Evolutionary conservation across 2,329 filamentous ascomycete species (phyloP).

Genomic region (Nigrospora oryzae): DNA sequence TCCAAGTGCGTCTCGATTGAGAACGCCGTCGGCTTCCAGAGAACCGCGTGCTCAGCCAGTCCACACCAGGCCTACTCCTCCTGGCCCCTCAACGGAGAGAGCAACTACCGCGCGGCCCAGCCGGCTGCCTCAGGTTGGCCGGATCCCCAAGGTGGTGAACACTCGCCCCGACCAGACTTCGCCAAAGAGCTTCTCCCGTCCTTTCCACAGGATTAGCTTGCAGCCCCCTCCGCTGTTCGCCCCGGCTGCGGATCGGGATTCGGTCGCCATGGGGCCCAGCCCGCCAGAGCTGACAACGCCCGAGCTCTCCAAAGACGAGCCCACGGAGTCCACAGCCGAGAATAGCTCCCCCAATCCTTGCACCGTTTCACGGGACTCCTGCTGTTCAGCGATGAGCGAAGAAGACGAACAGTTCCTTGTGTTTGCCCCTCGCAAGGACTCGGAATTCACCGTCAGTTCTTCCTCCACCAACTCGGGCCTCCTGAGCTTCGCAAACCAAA

Average conservation of each 20-base stretch:
- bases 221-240: slow-evolving; percentile 23
- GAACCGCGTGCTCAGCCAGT: background rate
- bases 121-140: slow-evolving; percentile 71
- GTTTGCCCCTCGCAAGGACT: slow-evolving; percentile 67
- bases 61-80: background rate
- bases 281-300: slow-evolving; percentile 31
- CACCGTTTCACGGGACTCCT: slow-evolving; percentile 16
- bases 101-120: slow-evolving; percentile 35
- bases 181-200: slow-evolving; percentile 76
- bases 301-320: slow-evolving; percentile 26
- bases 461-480: slow-evolving; percentile 62
- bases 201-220: slow-evolving; percentile 55
- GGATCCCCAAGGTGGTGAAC: slow-evolving; percentile 76
- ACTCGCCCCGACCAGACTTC: slow-evolving; percentile 58
- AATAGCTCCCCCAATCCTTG: slow-evolving; percentile 19
- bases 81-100: background rate
- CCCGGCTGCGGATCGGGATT: slow-evolving; percentile 25
- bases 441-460: slow-evolving; percentile 45
- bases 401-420: slow-evolving; percentile 56
- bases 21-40: background rate
- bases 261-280: slow-evolving; percentile 39
- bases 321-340: slow-evolving; percentile 21
- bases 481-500: slow-evolving; percentile 48
- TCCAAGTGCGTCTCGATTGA: no score
- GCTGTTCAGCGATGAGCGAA: no score